Base-by-base conservation (phyloP, 768 basidiomycete species). In the Hortiboletus flavorubellus region DNA sequence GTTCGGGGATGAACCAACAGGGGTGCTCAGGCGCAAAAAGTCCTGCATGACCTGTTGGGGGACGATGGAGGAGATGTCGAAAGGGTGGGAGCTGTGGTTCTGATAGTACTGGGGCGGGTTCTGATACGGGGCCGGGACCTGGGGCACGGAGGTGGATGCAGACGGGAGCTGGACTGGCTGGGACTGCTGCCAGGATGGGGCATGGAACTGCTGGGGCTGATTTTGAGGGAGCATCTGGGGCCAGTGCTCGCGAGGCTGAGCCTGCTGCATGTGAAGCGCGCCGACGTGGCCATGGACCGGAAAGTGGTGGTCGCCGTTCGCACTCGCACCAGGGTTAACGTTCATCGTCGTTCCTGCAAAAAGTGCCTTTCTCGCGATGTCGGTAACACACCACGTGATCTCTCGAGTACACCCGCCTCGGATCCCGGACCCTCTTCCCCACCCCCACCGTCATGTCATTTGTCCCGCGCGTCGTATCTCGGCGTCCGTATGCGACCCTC, bases 21-120 rank as follows among this genome's bases (percentile, higher is more conserved):
- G 85, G 15, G 75, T 70, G 33, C 78, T 81, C 59, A 85, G 71
- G 8, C 77, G 72, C 29, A 80, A 69, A 35, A 81, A 78, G 55
- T 85, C 83, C 55, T 84, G 83, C 40, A 84, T 68, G 29, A 85
- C 65, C 60, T 85, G 82, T 46, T 76, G 78, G 7, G 80, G 76
- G 33, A 85, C 46, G 40, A 67, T 38, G 30, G 68, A 58, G 54
- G 80, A 70, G 34, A 64, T 48, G 63, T 71, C 76, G 16, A 67
- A 49, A 63, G 71, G 23, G 56, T 56, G 38, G 55, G 62, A 46
- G 48, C 34, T 21, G 2, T 59, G 53, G 30, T 55, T 70, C 43
- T 62, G 68, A 34, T 56, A 64, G 44, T 65, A 61, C 26, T 70
- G 67, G 15, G 57, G 46, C 4, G 46, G 35, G 41, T 59, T 59